These are phyloP conservation scores for Patellifolia procumbens DNA, from an alignment of 179 eudicot genomes.

Conservation along the genomic window DNA sequence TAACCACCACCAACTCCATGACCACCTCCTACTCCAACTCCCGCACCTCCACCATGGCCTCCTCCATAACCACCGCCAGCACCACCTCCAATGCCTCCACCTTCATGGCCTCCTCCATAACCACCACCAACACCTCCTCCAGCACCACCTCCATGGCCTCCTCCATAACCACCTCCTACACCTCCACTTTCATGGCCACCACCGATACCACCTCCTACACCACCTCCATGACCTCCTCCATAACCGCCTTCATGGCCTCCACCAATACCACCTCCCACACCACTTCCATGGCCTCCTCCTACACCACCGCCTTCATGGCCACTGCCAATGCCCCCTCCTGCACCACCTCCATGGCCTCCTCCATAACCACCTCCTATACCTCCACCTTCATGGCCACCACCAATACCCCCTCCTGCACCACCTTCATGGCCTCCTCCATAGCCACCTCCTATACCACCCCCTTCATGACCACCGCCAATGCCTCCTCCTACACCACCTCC, in stretches of 20 bases:
- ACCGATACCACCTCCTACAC: neutral
- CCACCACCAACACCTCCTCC: conserved; percentile 4
- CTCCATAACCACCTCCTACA: conserved; percentile 3
- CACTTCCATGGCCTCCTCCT: conserved; percentile 14
- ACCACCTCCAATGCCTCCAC: conserved; percentile 19
- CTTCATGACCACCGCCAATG: conserved; percentile 14
- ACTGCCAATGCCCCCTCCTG: too few species aligned
- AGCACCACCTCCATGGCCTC: conserved; percentile 5
- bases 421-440: conserved; percentile 8
- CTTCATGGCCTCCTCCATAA: conserved; percentile 14
- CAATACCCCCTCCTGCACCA: conserved; percentile 6
- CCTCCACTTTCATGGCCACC: neutral
- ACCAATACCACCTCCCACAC: conserved; percentile 20
- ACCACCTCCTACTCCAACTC: too few species aligned
- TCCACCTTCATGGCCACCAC: conserved; percentile 6
- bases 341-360: conserved; percentile 19
- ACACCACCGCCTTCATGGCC: too few species aligned
- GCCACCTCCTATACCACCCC: too few species aligned
- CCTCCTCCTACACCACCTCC: conserved; percentile 18
- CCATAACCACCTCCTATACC: conserved; percentile 10
- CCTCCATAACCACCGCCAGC: conserved; percentile 24
- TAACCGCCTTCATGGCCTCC: conserved; percentile 12
- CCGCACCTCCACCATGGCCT: too few species aligned
- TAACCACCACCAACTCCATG: conserved; percentile 33
- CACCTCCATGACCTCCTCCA: conserved; percentile 15